phyloP scores from a whole-genome alignment of 2,329 filamentous ascomycete genomes.

The Sporothrix protearum region DNA sequence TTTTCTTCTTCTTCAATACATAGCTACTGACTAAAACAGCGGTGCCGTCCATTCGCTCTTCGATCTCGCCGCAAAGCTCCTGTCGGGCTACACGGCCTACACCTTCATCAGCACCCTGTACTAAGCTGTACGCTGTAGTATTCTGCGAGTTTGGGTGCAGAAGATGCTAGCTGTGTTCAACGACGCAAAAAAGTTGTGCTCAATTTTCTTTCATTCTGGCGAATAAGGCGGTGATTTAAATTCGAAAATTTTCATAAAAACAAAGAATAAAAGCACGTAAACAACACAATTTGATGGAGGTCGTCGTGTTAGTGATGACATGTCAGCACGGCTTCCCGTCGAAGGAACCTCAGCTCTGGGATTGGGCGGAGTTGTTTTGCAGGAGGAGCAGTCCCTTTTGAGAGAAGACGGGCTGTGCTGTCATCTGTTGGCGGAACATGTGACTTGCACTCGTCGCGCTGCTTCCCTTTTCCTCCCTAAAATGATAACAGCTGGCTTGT shows the following conservation, averaged over 20 bases:
- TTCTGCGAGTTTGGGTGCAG: neutral
- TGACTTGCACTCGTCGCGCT: conserved; percentile 18
- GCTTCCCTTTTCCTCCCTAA: neutral
- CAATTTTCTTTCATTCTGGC: neutral
- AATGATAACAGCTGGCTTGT: conserved; percentile 27
- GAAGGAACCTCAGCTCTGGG: neutral
- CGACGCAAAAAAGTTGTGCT: neutral
- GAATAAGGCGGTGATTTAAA: neutral
- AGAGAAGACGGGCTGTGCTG: no score
- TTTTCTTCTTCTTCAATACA: neutral
- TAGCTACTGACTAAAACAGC: conserved; percentile 33
- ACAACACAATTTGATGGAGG: neutral
- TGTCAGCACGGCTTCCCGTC: neutral
- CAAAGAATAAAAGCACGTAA: neutral
- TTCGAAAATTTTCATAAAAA: neutral
- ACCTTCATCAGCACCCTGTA: conserved; percentile 31
- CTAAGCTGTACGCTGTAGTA: neutral
- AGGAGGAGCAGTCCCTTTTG: neutral
- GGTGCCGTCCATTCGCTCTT: conserved; percentile 36
- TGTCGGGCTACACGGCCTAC: conserved; percentile 44
- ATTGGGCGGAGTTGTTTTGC: neutral
- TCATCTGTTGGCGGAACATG: conserved; percentile 17
- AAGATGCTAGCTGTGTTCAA: neutral
- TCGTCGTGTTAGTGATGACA: neutral
- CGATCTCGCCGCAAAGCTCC: conserved; percentile 41